Evolutionary conservation across 2,329 filamentous ascomycete species (phyloP).

Genomic region (Pseudocercospora musae): DNA sequence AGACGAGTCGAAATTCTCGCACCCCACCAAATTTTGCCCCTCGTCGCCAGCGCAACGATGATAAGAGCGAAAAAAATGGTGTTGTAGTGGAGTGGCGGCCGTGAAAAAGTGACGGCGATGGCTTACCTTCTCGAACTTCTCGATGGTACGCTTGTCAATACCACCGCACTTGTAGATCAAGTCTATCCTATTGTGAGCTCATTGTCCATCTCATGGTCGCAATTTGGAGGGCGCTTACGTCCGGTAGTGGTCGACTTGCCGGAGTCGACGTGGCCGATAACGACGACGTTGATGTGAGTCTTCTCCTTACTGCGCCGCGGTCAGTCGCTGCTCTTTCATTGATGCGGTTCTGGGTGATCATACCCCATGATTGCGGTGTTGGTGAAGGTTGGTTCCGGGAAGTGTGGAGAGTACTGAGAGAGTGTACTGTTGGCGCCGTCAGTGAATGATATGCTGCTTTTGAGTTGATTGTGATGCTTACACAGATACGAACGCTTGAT

Average conservation of each 20-base stretch:
- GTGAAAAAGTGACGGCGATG: constrained; percentile 3
- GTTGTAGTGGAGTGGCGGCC: constrained; percentile 8
- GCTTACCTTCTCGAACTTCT: constrained; percentile 99
- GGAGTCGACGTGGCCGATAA: constrained; percentile 99
- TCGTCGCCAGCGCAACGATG: constrained; percentile 18
- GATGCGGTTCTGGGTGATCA: constrained; percentile 13
- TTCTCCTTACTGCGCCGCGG: constrained; percentile 75
- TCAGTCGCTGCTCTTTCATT: constrained; percentile 33
- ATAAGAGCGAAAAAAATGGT: constrained; percentile 13
- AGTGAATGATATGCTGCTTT: neutral
- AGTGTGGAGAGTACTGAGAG: constrained; percentile 20
- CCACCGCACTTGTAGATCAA: constrained; percentile 99
- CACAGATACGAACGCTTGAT: constrained; percentile 27
- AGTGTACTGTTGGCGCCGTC: neutral
- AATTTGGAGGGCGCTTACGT: constrained; percentile 54
- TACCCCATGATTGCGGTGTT: constrained; percentile 60
- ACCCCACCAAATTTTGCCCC: constrained; percentile 26
- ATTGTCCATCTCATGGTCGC: constrained; percentile 27
- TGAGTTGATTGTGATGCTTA: neutral
- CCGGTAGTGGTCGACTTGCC: constrained; percentile 96
- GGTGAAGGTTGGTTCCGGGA: constrained; percentile 23
- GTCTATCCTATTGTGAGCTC: constrained; percentile 63
- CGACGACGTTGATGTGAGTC: constrained; percentile 91
- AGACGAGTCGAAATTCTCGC: constrained; percentile 24
- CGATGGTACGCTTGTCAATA: constrained; percentile 99